These are phyloP conservation scores for Pleurozium schreberi DNA, from an alignment of 225 moss, liverwort and hornwort species.

Conservation along the genomic window DNA sequence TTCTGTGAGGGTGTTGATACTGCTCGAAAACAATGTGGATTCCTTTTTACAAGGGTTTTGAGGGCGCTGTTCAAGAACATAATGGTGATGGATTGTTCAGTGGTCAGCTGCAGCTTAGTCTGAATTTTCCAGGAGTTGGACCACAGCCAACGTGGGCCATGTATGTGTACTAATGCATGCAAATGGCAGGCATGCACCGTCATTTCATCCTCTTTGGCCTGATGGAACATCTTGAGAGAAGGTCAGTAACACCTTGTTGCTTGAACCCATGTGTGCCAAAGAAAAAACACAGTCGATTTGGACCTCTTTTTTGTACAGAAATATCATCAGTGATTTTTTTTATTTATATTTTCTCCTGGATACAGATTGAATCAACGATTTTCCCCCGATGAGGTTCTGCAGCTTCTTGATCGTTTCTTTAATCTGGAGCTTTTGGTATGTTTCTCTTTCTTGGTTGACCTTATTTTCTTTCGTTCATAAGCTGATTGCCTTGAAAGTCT, in stretches of 20 bases:
- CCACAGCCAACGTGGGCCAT: background rate
- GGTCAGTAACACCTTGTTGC: conserved; percentile 13
- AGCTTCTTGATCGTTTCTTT: conserved; percentile 42
- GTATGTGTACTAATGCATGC: conserved; percentile 7
- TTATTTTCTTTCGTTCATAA: background rate
- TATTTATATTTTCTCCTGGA: background rate
- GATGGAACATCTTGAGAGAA: conserved; percentile 49
- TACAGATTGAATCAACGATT: conserved; percentile 38
- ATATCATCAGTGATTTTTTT: background rate
- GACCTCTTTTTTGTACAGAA: background rate
- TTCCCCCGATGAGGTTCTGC: conserved; percentile 32
- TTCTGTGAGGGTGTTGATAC: background rate
- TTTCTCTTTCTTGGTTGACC: background rate
- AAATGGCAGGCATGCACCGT: conserved; percentile 46
- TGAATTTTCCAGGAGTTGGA: background rate
- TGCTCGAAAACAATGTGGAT: background rate
- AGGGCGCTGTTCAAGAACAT: background rate
- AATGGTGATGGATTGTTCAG: background rate
- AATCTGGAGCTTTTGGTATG: conserved; percentile 38
- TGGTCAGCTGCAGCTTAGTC: background rate
- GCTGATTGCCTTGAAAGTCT: background rate
- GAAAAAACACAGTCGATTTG: background rate
- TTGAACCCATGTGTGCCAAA: background rate
- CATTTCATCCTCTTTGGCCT: conserved; percentile 52
- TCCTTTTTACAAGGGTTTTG: background rate